phyloP scores from a whole-genome alignment of 2,329 filamentous ascomycete genomes.

The Chaetomium strumarium region DNA sequence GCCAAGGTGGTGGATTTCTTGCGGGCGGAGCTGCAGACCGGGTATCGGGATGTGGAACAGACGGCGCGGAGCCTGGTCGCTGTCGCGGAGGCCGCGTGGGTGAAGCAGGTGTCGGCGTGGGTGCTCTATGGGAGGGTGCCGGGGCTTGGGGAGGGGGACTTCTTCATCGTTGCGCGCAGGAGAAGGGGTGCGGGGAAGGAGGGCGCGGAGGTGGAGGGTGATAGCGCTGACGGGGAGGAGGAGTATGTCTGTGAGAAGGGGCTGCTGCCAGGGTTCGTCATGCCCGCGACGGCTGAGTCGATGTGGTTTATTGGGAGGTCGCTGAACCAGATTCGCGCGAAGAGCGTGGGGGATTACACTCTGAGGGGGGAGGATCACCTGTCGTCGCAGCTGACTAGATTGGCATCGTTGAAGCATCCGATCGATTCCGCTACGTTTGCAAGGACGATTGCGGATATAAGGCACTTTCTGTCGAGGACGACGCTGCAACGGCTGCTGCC shows the following conservation, averaged over 20 bases:
- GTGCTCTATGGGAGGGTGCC: constrained; percentile 82
- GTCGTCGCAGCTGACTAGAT: constrained; percentile 60
- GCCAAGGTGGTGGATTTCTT: constrained; percentile 72
- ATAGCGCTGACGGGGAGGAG: constrained; percentile 25
- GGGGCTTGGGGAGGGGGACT: constrained; percentile 71
- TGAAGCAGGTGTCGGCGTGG: constrained; percentile 87
- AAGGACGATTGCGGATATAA: constrained; percentile 66
- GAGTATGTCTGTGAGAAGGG: constrained; percentile 54
- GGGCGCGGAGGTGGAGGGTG: constrained; percentile 14
- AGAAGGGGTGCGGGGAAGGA: constrained; percentile 39
- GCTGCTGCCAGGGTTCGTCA: constrained; percentile 75
- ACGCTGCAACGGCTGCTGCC: constrained; percentile 79
- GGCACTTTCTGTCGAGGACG: constrained; percentile 75
- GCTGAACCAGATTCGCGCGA: constrained; percentile 71
- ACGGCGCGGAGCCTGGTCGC: constrained; percentile 67
- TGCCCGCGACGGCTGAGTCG: constrained; percentile 65
- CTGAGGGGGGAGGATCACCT: constrained; percentile 53
- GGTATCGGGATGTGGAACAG: constrained; percentile 78
- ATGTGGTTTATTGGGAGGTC: constrained; percentile 90
- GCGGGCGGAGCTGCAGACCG: constrained; percentile 72
- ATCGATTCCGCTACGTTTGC: constrained; percentile 67
- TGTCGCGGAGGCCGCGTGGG: constrained; percentile 82
- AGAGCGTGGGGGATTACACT: constrained; percentile 40
- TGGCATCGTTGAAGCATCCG: constrained; percentile 66
- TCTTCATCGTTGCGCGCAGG: constrained; percentile 65